A percentile compares a stretch with the other conserved stretches of the same genome.
These are phyloP conservation scores for Hemileia vastatrix DNA, from an alignment of 1,284 basidiomycete genomes.

Conservation along the genomic window DNA sequence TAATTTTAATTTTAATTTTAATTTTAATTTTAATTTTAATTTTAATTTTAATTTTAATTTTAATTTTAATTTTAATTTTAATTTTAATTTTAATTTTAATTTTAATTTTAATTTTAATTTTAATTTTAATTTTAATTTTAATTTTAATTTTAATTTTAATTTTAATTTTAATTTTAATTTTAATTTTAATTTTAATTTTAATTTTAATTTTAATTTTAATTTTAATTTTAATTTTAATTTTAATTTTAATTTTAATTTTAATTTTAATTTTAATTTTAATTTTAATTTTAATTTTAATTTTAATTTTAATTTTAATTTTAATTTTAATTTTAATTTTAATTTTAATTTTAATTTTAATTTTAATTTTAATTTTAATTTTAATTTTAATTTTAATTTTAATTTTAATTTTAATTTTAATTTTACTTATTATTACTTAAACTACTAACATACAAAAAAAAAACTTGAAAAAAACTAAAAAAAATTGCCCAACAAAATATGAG, in stretches of 20 bases:
- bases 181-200: neutral
- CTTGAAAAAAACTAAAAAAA: no score
- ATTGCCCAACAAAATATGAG: no score
- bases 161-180: neutral
- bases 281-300: neutral
- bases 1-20: no score
- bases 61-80: neutral
- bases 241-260: neutral
- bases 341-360: neutral
- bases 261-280: neutral
- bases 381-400: neutral
- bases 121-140: neutral
- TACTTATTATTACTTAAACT: conserved; percentile 2
- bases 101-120: neutral
- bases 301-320: neutral
- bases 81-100: neutral
- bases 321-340: neutral
- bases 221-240: neutral
- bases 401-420: conserved; percentile 3
- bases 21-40: no score
- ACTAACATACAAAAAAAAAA: no score
- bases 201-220: neutral
- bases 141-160: neutral
- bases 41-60: no score
- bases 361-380: neutral